Evolutionary conservation across 73 alveolate genomes (phyloP), one percentile per base, ranked within the genome.

Genomic region (Paramecium sexaurelia): DNA sequence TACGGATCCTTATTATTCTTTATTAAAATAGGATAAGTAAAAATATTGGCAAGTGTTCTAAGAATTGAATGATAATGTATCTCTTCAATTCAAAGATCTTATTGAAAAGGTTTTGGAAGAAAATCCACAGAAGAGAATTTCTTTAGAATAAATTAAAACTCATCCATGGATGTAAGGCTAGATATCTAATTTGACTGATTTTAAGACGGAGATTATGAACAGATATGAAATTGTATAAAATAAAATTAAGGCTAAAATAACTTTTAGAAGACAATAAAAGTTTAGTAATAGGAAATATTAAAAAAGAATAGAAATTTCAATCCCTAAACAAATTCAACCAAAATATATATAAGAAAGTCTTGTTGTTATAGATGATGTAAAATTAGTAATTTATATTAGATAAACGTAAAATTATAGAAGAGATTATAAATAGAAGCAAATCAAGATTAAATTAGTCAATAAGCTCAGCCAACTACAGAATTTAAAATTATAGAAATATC

Each of bases 11-110:
- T 88, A 88, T 20, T 88, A 69, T 40, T 67, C 73, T 33, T 57
- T 75, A 55, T 69, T 88, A 35, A 68, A 66, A 61, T 61, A 88
- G 22, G 87, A 88, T 47, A 88, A 88, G 22, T 29, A 41, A n/a
- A 88, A 29, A 29, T 88, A 69, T 71, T 88, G 94, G 94, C 35
- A 88, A 69, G 73, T 88, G 2, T 88, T 88, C 55, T 56, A 73
- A 24, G 90, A 78, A 22, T 43, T 78, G 8, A 78, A 78, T 15
- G 4, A 39, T 22, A 61, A 26, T 27, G 35, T 39, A 19, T 39
- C 90, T 7, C 0, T 9, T 17, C 51, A 37, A 22, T 78, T 78
- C 55, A 78, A 78, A 45, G 90, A 78, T 45, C 29, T 78, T 0
- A 9, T 78, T 22, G 90, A 78, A 6, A 78, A 78, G 41, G 19